phyloP scores from a whole-genome alignment of 768 basidiomycete genomes.

The Boletus rubroflammeus region DNA sequence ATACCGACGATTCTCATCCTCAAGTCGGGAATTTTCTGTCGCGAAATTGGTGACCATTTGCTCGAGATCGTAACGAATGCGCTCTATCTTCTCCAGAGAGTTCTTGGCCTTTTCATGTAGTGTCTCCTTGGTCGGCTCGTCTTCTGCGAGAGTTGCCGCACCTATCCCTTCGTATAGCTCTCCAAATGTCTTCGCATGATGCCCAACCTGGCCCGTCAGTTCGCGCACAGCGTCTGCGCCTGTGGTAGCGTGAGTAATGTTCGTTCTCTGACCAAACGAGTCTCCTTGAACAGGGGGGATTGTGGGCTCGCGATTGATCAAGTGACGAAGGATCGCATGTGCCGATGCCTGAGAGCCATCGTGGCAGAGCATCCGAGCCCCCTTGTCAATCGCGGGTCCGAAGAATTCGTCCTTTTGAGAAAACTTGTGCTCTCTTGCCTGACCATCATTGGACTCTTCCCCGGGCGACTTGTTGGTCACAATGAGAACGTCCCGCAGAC shows the following conservation, averaged over 20 bases:
- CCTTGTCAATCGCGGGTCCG: constrained; percentile 42
- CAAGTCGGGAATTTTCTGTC: constrained; percentile 32
- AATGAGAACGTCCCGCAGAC: constrained; percentile 45
- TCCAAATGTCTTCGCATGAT: constrained; percentile 41
- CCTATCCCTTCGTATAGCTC: constrained; percentile 41
- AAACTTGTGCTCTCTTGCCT: constrained; percentile 39
- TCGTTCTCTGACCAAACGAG: constrained; percentile 38
- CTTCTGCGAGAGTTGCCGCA: constrained; percentile 36
- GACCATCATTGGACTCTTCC: constrained; percentile 29
- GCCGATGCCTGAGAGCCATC: constrained; percentile 41
- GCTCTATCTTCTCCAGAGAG: constrained; percentile 38
- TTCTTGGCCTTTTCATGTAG: constrained; percentile 38
- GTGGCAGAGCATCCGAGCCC: constrained; percentile 41
- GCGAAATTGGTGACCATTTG: constrained; percentile 36
- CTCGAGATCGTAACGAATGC: constrained; percentile 40
- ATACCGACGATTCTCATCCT: constrained; percentile 20
- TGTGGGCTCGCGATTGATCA: constrained; percentile 36
- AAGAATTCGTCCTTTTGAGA: constrained; percentile 38
- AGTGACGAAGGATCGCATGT: constrained; percentile 39
- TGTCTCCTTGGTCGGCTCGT: constrained; percentile 37
- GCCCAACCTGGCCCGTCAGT: constrained; percentile 39
- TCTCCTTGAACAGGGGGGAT: constrained; percentile 45
- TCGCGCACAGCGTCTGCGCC: constrained; percentile 44
- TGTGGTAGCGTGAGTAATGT: constrained; percentile 41
- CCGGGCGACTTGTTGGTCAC: constrained; percentile 46